Conservation (phyloP, 805 yeast species). For the Peterozyma toletana region DNA sequence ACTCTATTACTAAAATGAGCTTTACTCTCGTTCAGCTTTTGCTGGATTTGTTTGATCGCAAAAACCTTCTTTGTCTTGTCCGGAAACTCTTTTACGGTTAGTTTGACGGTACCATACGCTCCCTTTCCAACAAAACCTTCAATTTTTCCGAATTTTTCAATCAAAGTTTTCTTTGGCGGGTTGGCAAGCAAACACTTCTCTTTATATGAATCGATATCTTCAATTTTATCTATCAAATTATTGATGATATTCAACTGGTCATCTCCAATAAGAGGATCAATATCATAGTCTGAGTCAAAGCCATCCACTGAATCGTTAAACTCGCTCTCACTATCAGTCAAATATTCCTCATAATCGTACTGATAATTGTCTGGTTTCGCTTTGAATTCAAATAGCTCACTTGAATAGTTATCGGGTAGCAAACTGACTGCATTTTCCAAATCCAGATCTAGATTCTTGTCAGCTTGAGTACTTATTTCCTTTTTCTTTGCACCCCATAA, state of each 20-base stretch:
- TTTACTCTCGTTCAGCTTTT: slow-evolving; percentile 50
- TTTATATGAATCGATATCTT: slow-evolving; percentile 27
- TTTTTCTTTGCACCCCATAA: slow-evolving; percentile 24
- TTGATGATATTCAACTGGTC: slow-evolving; percentile 41
- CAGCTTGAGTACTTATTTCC: slow-evolving; percentile 13
- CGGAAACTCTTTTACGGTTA: slow-evolving; percentile 33
- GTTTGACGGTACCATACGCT: slow-evolving; percentile 39
- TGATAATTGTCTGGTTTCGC: slow-evolving; percentile 27
- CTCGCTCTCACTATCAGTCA: slow-evolving; percentile 13
- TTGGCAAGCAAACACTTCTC: slow-evolving; percentile 17
- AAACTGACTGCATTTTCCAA: slow-evolving; percentile 25
- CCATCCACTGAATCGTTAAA: slow-evolving; percentile 7
- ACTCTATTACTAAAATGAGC: slow-evolving; percentile 61
- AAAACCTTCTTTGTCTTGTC: slow-evolving; percentile 34
- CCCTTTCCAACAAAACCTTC: slow-evolving; percentile 43
- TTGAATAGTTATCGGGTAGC: slow-evolving; percentile 27
- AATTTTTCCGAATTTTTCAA: slow-evolving; percentile 42
- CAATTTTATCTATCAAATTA: slow-evolving; percentile 38
- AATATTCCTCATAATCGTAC: slow-evolving; percentile 31
- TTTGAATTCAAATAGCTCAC: slow-evolving; percentile 25
- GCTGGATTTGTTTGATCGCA: slow-evolving; percentile 74
- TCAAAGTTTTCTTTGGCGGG: slow-evolving; percentile 25
- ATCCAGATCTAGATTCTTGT: slow-evolving; percentile 16
- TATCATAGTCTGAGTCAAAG: slow-evolving; percentile 29
- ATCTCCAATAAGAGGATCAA: slow-evolving; percentile 43